Evolutionary conservation across 202 grass and related monocot genomes (phyloP).

Genomic region (Zoysia matrella): DNA sequence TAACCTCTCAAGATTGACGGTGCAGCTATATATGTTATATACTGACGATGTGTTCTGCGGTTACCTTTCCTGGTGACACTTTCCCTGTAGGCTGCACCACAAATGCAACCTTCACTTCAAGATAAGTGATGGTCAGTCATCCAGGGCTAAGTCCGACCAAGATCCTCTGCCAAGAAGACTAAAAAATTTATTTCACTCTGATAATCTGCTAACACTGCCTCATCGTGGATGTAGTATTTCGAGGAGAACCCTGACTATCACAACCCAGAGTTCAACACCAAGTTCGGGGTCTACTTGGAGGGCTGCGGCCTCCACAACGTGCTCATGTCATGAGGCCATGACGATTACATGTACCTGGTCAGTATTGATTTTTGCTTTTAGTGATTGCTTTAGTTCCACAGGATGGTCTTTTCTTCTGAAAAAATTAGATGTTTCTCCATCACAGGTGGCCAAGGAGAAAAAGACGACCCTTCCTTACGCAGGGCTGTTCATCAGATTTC

Average conservation of each 20-base stretch:
- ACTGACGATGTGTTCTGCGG: not conserved
- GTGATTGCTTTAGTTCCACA: too few relatives aligned
- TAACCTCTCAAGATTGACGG: too few relatives aligned
- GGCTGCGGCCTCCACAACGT: conserved; percentile 79
- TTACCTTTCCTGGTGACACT: conserved; percentile 62
- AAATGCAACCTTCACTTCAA: conserved; percentile 69
- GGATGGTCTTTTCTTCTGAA: conserved; percentile 4
- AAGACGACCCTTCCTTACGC: conserved; percentile 82
- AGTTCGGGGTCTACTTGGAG: conserved; percentile 73
- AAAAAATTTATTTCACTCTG: not conserved
- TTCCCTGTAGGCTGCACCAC: conserved; percentile 88
- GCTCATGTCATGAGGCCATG: conserved; percentile 54
- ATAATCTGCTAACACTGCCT: not conserved
- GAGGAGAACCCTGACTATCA: conserved; percentile 78
- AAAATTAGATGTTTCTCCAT: not conserved
- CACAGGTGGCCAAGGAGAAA: conserved; percentile 91
- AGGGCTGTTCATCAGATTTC: conserved; percentile 86
- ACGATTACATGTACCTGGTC: too few relatives aligned
- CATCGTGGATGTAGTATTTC: conserved; percentile 51
- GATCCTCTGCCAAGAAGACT: not conserved
- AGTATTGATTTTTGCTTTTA: not conserved
- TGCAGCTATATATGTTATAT: too few relatives aligned
- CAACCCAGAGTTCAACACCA: conserved; percentile 78
- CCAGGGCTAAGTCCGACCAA: not conserved
- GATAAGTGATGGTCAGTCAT: conserved; percentile 26